Conservation (phyloP, 2,329 filamentous ascomycete species). For the Podosphaera fusca region DNA sequence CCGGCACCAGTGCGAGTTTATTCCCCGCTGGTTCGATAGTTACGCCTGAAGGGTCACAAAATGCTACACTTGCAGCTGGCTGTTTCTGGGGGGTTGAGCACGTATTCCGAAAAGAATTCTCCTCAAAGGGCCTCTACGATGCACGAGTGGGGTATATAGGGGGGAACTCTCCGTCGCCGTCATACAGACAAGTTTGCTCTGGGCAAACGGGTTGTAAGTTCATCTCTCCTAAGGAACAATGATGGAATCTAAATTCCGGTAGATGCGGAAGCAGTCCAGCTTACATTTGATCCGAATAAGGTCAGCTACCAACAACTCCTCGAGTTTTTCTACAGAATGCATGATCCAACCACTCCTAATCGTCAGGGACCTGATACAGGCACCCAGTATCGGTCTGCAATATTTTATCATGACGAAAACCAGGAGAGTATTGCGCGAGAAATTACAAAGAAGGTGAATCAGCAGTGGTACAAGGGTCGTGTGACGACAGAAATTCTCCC, state of each 20-base stretch:
- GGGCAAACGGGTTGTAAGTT: conserved; percentile 65
- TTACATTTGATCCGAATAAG: conserved; percentile 59
- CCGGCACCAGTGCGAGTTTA: too few species aligned
- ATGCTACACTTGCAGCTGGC: conserved; percentile 70
- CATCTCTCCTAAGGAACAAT: neutral
- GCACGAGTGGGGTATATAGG: conserved; percentile 90
- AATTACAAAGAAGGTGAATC: conserved; percentile 52
- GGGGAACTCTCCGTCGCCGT: conserved; percentile 49
- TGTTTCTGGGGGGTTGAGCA: conserved; percentile 99
- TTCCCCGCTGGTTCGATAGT: too few species aligned
- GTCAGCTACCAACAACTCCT: conserved; percentile 64
- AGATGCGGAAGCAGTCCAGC: conserved; percentile 82
- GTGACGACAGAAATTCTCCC: conserved; percentile 56
- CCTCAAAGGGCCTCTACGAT: conserved; percentile 59
- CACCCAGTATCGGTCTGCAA: conserved; percentile 75
- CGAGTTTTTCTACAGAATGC: conserved; percentile 95
- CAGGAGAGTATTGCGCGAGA: conserved; percentile 60
- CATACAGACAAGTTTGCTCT: conserved; percentile 62
- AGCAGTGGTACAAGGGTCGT: conserved; percentile 61
- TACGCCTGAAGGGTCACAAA: conserved; percentile 40
- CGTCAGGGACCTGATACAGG: conserved; percentile 69
- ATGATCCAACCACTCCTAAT: conserved; percentile 80
- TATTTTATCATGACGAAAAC: conserved; percentile 68
- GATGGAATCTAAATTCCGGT: neutral
- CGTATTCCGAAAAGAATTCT: conserved; percentile 70